These are phyloP conservation scores for Quercus glauca DNA, from an alignment of 306 rosid genomes.

Conservation along the genomic window DNA sequence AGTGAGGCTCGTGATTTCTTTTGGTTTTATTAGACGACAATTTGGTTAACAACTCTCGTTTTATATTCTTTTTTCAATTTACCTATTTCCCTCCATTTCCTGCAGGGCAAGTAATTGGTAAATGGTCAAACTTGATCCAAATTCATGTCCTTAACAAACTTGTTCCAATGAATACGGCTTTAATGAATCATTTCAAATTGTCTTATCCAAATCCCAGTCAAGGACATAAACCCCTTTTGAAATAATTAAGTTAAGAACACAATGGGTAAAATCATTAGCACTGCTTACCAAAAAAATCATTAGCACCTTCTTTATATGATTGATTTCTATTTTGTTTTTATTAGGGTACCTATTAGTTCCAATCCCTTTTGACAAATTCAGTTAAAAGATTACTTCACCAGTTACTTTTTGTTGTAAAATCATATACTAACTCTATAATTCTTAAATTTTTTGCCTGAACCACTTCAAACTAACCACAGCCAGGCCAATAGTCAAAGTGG, in stretches of 20 bases:
- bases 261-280: slow-evolving; percentile 22
- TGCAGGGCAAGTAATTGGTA: slow-evolving; percentile 24
- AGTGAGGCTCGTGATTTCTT: not conserved
- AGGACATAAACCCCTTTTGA: no score
- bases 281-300: slow-evolving; percentile 7
- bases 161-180: slow-evolving; percentile 26
- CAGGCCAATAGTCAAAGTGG: slow-evolving; percentile 44
- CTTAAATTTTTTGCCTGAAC: not conserved
- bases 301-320: slow-evolving; percentile 12
- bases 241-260: not conserved
- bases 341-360: not conserved
- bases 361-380: slow-evolving; percentile 1
- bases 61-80: not conserved
- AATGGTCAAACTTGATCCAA: slow-evolving; percentile 22
- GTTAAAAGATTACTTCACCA: slow-evolving; percentile 9
- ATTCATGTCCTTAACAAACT: slow-evolving; percentile 15
- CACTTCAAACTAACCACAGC: slow-evolving; percentile 4
- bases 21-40: not conserved
- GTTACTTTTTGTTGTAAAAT: slow-evolving; percentile 8
- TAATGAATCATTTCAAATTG: slow-evolving; percentile 15
- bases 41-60: slow-evolving; percentile 29
- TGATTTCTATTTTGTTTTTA: slow-evolving; percentile 9
- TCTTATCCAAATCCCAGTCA: not conserved
- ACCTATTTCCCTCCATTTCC: slow-evolving; percentile 29
- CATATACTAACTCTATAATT: not conserved